These are phyloP conservation scores for Xylaria digitata DNA, from an alignment of 2,329 filamentous ascomycete genomes.

Conservation along the genomic window DNA sequence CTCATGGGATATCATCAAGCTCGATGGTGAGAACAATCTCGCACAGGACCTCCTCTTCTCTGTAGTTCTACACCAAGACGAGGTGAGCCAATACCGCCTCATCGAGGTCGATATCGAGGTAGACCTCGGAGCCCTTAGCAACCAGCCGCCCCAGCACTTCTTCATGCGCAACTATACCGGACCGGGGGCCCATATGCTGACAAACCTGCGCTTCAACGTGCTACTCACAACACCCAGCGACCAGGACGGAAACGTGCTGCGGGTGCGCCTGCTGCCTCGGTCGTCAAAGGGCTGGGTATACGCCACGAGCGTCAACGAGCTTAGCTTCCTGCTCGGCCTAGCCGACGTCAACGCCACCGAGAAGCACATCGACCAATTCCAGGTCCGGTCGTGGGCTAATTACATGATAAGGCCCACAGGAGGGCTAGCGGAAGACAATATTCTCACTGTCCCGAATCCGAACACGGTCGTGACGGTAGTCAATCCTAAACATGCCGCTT, in stretches of 20 bases:
- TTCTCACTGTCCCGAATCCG: constrained; percentile 15
- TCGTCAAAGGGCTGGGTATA: constrained; percentile 19
- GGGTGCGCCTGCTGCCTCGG: constrained; percentile 11
- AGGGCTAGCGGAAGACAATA: constrained; percentile 7
- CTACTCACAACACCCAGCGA: background rate
- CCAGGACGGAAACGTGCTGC: constrained; percentile 6
- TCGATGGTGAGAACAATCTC: constrained; percentile 14
- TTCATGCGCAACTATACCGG: constrained; percentile 4
- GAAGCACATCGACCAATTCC: constrained; percentile 22
- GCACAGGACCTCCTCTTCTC: constrained; percentile 21
- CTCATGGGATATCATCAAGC: constrained; percentile 9
- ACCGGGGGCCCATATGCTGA: constrained; percentile 12
- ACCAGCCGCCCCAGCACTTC: background rate
- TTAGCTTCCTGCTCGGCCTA: constrained; percentile 15
- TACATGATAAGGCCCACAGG: constrained; percentile 7
- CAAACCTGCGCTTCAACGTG: constrained; percentile 26
- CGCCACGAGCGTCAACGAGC: constrained; percentile 5
- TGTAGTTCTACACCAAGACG: constrained; percentile 6
- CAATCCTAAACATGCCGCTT: background rate
- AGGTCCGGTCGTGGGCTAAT: constrained; percentile 7
- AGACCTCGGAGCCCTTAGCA: constrained; percentile 12
- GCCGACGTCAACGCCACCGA: background rate
- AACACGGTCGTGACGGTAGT: constrained; percentile 12
- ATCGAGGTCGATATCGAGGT: constrained; percentile 14
- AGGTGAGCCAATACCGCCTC: constrained; percentile 13